Percentiles rank a stretch among this genome's conserved stretches.
phyloP scores from a whole-genome alignment of 2,329 filamentous ascomycete species.

The Cryphonectria carpinicola region DNA sequence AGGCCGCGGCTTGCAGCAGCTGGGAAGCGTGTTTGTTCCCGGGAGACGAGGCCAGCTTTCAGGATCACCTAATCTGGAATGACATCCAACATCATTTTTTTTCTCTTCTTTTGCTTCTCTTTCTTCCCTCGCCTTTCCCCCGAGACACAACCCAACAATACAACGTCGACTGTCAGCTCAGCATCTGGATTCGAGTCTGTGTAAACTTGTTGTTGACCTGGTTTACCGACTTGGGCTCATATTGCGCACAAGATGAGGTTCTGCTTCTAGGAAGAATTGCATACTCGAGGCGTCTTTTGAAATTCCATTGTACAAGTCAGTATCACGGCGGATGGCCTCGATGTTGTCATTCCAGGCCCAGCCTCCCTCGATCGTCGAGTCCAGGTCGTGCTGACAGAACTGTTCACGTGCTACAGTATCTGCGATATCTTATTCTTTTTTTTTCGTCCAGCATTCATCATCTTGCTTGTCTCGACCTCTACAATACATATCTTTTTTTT shows the following conservation, averaged over 20 bases:
- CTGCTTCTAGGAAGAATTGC: slow-evolving; percentile 22
- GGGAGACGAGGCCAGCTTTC: slow-evolving; percentile 22
- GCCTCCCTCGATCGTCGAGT: neutral
- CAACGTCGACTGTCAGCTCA: slow-evolving; percentile 12
- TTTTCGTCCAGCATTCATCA: slow-evolving; percentile 22
- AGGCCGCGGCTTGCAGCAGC: slow-evolving; percentile 1
- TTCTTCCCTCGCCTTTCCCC: neutral
- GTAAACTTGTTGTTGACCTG: slow-evolving; percentile 17
- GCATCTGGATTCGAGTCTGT: slow-evolving; percentile 17
- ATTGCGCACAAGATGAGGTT: slow-evolving; percentile 27
- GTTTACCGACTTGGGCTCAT: slow-evolving; percentile 19
- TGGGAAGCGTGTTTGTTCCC: slow-evolving; percentile 9
- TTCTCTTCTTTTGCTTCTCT: neutral
- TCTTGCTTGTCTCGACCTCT: slow-evolving; percentile 26
- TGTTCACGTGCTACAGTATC: slow-evolving; percentile 17
- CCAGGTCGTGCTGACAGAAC: slow-evolving; percentile 6
- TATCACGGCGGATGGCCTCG: neutral
- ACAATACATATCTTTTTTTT: slow-evolving; percentile 18
- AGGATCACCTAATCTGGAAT: slow-evolving; percentile 10
- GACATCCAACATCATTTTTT: neutral
- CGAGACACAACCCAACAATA: slow-evolving; percentile 6
- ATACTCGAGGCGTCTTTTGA: slow-evolving; percentile 19
- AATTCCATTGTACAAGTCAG: slow-evolving; percentile 28
- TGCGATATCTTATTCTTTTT: slow-evolving; percentile 23
- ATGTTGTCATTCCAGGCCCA: slow-evolving; percentile 12